These are phyloP conservation scores for Aphanomyces stellatus DNA, from an alignment of 352 stramenopile species.

Conservation along the genomic window DNA sequence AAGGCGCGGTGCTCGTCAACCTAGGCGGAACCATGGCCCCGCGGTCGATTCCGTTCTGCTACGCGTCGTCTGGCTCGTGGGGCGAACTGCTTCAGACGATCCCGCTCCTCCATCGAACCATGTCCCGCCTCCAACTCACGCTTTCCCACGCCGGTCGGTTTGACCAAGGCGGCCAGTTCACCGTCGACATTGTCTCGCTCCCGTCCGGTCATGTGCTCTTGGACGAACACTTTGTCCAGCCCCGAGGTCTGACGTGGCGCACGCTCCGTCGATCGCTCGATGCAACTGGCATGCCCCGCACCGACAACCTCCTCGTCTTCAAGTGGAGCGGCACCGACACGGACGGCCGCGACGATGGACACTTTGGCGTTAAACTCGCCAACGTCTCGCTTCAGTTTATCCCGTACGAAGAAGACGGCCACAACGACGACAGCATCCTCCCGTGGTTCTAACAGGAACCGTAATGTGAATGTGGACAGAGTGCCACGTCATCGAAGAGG, in stretches of 20 bases:
- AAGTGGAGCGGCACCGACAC: background rate
- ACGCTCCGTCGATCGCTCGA: background rate
- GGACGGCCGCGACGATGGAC: background rate
- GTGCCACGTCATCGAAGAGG: too few species aligned
- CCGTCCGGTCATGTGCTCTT: background rate
- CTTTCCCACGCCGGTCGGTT: background rate
- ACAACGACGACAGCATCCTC: background rate
- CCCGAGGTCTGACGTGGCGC: background rate
- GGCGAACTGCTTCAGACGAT: background rate
- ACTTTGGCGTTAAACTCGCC: background rate
- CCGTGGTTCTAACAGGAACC: background rate
- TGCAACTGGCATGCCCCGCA: background rate
- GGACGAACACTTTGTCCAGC: background rate
- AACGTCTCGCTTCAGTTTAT: background rate
- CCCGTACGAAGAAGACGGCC: background rate
- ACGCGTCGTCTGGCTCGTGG: background rate
- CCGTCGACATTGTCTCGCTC: background rate
- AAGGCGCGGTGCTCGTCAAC: background rate
- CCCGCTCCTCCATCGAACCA: background rate
- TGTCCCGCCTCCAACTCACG: background rate
- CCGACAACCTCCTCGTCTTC: background rate
- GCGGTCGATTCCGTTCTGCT: background rate
- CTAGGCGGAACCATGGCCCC: background rate
- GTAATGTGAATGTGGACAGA: background rate
- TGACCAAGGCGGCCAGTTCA: background rate